Conservation (phyloP, 2,329 filamentous ascomycete genomes). For the Knufia petricola region DNA sequence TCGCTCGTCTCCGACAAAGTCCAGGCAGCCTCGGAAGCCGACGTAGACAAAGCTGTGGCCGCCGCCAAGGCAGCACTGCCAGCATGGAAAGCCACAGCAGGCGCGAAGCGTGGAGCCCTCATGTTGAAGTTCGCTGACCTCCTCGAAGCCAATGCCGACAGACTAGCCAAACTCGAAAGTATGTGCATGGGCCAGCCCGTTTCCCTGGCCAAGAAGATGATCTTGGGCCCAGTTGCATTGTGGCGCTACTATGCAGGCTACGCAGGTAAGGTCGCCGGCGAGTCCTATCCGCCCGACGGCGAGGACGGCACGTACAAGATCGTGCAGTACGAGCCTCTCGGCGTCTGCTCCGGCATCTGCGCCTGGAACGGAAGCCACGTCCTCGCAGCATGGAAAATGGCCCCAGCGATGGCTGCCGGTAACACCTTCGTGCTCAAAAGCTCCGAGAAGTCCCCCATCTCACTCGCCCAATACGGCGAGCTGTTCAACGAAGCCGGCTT, state of each 20-base stretch:
- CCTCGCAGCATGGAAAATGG: constrained; percentile 33
- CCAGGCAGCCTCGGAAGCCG: constrained; percentile 26
- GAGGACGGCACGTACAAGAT: constrained; percentile 24
- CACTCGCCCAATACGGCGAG: constrained; percentile 28
- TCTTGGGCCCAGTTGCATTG: constrained; percentile 11
- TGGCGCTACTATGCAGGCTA: constrained; percentile 20
- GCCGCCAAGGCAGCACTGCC: constrained; percentile 30
- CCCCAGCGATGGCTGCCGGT: constrained; percentile 36
- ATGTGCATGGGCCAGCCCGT: constrained; percentile 17
- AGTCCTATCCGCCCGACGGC: constrained; percentile 18
- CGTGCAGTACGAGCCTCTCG: constrained; percentile 23
- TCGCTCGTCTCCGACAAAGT: constrained; percentile 21
- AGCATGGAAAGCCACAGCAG: constrained; percentile 24
- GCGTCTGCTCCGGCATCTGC: constrained; percentile 28
- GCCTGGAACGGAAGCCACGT: constrained; percentile 36
- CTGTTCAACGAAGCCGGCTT: constrained; percentile 36
- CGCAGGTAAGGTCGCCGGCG: constrained; percentile 16
- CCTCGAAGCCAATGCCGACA: constrained; percentile 30
- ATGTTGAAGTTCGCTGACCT: constrained; percentile 28
- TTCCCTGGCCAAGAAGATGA: constrained; percentile 23
- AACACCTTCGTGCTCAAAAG: constrained; percentile 39
- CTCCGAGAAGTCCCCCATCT: constrained; percentile 36
- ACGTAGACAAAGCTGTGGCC: constrained; percentile 27
- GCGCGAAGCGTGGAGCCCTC: constrained; percentile 22
- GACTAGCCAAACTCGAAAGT: constrained; percentile 25